Conservation (phyloP, 768 basidiomycete genomes). For the Hortiboletus flavorubellus region DNA sequence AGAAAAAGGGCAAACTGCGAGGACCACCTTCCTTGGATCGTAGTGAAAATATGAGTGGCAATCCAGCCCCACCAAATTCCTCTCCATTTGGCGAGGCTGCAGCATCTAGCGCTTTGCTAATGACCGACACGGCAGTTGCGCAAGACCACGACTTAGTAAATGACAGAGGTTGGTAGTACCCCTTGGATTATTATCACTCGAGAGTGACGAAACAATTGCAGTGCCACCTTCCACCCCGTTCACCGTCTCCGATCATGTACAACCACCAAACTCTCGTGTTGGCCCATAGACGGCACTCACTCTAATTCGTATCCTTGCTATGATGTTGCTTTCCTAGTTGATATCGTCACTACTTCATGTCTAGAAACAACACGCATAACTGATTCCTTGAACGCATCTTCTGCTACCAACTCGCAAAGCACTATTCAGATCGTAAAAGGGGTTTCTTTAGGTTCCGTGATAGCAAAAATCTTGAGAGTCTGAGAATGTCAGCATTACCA, state of each 20-base stretch:
- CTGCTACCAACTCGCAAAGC: conserved; percentile 28
- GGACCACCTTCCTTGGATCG: not conserved
- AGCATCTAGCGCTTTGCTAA: not conserved
- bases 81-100: not conserved
- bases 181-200: not conserved
- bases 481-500: conserved; percentile 27
- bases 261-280: not conserved
- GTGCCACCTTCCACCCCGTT: not conserved
- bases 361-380: conserved; percentile 6
- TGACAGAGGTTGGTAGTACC: not conserved
- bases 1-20: not conserved
- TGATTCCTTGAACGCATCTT: conserved; percentile 16
- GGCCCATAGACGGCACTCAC: not conserved
- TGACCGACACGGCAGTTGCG: not conserved
- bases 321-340: not conserved
- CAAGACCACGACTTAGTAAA: not conserved
- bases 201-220: not conserved
- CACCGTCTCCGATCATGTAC: not conserved
- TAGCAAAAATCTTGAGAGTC: conserved; percentile 21
- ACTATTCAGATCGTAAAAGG: conserved; percentile 30
- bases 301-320: not conserved
- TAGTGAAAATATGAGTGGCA: not conserved
- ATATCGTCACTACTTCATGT: not conserved
- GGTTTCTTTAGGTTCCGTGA: conserved; percentile 22
- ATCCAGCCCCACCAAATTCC: not conserved